Percentiles rank a stretch among this genome's conserved stretches.
Conservation (phyloP, 257 asterid species). For the Parsonsia alboflavescens region DNA sequence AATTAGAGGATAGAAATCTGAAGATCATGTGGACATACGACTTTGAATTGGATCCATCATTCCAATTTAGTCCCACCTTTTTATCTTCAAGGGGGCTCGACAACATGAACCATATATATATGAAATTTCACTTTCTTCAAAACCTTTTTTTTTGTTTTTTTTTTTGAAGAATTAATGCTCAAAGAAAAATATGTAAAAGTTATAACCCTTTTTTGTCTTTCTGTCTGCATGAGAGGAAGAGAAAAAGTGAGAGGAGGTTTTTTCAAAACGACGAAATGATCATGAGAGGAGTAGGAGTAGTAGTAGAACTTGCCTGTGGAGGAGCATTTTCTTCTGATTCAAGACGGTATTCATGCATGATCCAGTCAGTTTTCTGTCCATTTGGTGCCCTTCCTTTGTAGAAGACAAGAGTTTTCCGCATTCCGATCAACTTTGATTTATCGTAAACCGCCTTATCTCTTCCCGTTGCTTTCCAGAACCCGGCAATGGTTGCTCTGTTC, state of each 20-base stretch:
- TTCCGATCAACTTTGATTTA: constrained; percentile 49
- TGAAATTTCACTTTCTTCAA: too few species aligned
- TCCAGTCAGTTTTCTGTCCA: constrained; percentile 69
- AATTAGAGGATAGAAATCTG: constrained; percentile 1
- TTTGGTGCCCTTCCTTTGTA: constrained; percentile 73
- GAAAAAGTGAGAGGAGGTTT: background rate
- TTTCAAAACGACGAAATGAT: background rate
- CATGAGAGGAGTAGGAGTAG: too few species aligned
- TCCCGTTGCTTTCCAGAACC: constrained; percentile 81
- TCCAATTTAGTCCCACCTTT: too few species aligned
- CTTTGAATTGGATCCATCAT: background rate
- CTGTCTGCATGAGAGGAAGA: background rate
- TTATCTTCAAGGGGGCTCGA: too few species aligned
- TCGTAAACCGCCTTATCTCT: constrained; percentile 59
- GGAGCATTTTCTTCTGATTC: constrained; percentile 55
- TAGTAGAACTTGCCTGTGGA: constrained; percentile 45
- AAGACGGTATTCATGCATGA: constrained; percentile 70
- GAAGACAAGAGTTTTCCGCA: constrained; percentile 75
- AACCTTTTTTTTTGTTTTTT: background rate
- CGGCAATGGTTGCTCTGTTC: constrained; percentile 61
- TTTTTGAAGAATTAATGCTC: background rate
- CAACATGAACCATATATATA: too few species aligned
- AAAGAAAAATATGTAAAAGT: too few species aligned
- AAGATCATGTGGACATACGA: background rate
- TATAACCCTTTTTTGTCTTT: too few species aligned